Evolutionary conservation across 371 early-diverging fungal genomes (phyloP).

Genomic region (Mucor ambiguus): DNA sequence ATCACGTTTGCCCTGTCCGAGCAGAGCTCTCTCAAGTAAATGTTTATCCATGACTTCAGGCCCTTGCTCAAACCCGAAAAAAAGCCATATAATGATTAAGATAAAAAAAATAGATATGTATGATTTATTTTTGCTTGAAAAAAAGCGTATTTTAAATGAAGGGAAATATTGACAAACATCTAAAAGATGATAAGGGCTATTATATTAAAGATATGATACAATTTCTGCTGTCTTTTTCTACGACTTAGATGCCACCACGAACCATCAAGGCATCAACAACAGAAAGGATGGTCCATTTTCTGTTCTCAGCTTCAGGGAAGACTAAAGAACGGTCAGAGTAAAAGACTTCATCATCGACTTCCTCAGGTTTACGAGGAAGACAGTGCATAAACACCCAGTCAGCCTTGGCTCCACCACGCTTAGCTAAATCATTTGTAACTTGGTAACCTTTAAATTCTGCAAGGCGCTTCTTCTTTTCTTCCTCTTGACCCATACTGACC

Average conservation of each 20-base stretch:
- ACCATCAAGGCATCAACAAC: slow-evolving; percentile 76
- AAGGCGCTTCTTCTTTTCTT: slow-evolving; percentile 82
- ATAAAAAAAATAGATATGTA: not conserved
- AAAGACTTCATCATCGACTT: slow-evolving; percentile 96
- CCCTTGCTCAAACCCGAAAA: not conserved
- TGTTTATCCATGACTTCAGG: not conserved
- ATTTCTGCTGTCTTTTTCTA: not conserved
- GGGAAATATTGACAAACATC: slow-evolving; percentile 1
- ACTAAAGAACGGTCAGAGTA: slow-evolving; percentile 90
- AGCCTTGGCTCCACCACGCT: slow-evolving; percentile 73
- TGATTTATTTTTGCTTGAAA: not conserved
- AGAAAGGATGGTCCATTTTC: slow-evolving; percentile 95
- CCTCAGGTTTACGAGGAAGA: slow-evolving; percentile 92
- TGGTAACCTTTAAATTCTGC: slow-evolving; percentile 87
- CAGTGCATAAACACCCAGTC: slow-evolving; percentile 98
- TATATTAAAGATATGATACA: slow-evolving; percentile 6
- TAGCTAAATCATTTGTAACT: slow-evolving; percentile 81
- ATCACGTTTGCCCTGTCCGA: not conserved
- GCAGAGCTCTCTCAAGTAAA: not conserved
- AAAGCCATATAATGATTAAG: not conserved
- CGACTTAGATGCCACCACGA: slow-evolving; percentile 40
- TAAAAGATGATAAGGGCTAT: not conserved
- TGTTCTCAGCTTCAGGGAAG: slow-evolving; percentile 97
- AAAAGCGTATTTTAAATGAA: slow-evolving; percentile 1
- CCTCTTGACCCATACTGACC: slow-evolving; percentile 97